Base-by-base conservation (phyloP, 2,329 filamentous ascomycete genomes). In the Pyricularia sp. region DNA sequence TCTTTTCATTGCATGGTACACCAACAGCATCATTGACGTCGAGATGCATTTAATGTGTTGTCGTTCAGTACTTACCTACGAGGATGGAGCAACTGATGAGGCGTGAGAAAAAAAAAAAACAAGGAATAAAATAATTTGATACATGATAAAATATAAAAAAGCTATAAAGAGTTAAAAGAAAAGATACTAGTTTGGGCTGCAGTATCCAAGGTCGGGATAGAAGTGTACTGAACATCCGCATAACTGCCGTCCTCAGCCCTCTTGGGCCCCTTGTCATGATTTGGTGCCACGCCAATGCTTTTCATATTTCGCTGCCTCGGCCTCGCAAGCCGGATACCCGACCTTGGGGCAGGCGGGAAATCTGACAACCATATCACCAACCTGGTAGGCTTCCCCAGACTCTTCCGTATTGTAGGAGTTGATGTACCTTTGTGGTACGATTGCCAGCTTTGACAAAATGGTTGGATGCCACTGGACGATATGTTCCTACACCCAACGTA, bases 391-490 rank as follows among this genome's bases (percentile, higher is more conserved):
- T 19, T 84, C 84, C 64, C 88, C 87, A 66, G 80, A 75, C 26
- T 77, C 76, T 57, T 74, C 73, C 63, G 77, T 76, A 67, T 82
- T 87, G 75, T 97, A 97, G 0, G 90, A 84, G 72, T 96, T 96
- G 73, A 99, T 78, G 40, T 83, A 81, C 63, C 88, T 84, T 76
- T 99, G 94, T 2, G 93, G 92, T n/a, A 99, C 82, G 26, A 99
- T 81, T 1, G 90, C 93, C 67, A 97, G 79, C 73, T 92, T 94
- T 49, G 93, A 91, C 12, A 99, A 84, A 60, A 99, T 88, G 0
- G 94, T 99, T 31, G 93, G 92, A 73, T 99, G 94, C 96, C 94
- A 99, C 80, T 96, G 93, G 40, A 91, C 86, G 69, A 93, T 89
- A 73, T 94, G 90, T 76, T 93, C 90, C 89, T 93, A 67, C n/a